Percentiles rank a stretch among this genome's conserved stretches.
phyloP scores from a whole-genome alignment of 345 rosid genomes.

The Cochlearia excelsa region DNA sequence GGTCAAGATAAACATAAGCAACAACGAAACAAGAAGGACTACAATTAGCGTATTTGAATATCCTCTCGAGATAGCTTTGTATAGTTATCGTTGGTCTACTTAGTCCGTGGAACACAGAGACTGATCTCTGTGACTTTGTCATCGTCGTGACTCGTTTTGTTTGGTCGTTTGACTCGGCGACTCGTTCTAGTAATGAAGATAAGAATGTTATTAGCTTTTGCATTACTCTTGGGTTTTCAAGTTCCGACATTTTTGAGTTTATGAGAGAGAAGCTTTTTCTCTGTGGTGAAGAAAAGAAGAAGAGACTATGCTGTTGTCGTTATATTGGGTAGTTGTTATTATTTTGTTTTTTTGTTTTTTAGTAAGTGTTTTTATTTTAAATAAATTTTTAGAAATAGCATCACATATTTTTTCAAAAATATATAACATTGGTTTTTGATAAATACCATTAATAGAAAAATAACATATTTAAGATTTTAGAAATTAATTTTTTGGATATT shows the following conservation, averaged over 20 bases:
- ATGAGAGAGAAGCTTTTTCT: background rate
- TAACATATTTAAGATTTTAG: too few species aligned
- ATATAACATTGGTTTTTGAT: too few species aligned
- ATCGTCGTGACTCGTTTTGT: slow-evolving; percentile 35
- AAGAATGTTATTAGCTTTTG: slow-evolving; percentile 62
- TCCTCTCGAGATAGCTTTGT: slow-evolving; percentile 70
- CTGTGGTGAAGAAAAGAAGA: slow-evolving; percentile 17
- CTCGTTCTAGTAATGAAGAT: slow-evolving; percentile 66
- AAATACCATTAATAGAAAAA: too few species aligned
- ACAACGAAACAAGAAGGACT: slow-evolving; percentile 83
- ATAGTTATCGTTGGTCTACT: slow-evolving; percentile 73
- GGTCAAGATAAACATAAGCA: slow-evolving; percentile 84
- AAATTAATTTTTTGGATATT: too few species aligned
- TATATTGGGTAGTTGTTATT: slow-evolving; percentile 38
- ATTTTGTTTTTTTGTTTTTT: slow-evolving; percentile 7
- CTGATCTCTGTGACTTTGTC: slow-evolving; percentile 42
- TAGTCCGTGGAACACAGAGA: slow-evolving; percentile 74
- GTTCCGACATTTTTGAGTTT: slow-evolving; percentile 51
- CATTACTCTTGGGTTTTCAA: slow-evolving; percentile 63
- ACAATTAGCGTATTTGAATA: slow-evolving; percentile 84
- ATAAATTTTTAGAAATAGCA: too few species aligned
- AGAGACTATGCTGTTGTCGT: slow-evolving; percentile 28
- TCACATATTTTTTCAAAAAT: too few species aligned
- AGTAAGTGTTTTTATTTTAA: too few species aligned
- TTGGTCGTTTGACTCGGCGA: slow-evolving; percentile 67